A percentile compares a stretch with the other conserved stretches of the same genome.
Conservation (phyloP, 2,329 filamentous ascomycete species). For the Plectosphaerella plurivora region DNA sequence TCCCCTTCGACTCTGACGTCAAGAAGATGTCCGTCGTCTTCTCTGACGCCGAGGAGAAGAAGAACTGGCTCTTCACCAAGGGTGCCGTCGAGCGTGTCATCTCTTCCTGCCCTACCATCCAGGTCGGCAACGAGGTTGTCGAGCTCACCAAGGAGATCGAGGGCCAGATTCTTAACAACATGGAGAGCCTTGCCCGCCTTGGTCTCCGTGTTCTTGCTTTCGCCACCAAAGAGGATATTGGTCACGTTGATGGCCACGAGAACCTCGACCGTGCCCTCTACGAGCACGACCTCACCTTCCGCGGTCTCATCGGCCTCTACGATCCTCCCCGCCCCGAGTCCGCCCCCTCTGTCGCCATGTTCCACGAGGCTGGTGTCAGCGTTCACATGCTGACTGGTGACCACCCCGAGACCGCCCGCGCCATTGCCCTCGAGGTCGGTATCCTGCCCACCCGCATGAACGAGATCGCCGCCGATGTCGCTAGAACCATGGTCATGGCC, state of each 20-base stretch:
- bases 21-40: conserved; percentile 77
- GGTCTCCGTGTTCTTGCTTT: conserved; percentile 67
- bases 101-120: conserved; percentile 52
- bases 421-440: conserved; percentile 60
- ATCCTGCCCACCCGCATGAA: conserved; percentile 52
- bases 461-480: conserved; percentile 46
- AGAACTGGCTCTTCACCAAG: conserved; percentile 54
- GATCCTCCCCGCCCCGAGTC: conserved; percentile 68
- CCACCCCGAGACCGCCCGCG: conserved; percentile 59
- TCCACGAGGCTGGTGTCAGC: conserved; percentile 57
- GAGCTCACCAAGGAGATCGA: conserved; percentile 49
- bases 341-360: conserved; percentile 50
- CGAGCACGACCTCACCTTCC: conserved; percentile 59
- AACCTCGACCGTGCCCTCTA: conserved; percentile 49
- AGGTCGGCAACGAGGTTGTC: conserved; percentile 34
- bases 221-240: conserved; percentile 44
- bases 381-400: conserved; percentile 71
- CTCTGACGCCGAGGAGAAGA: conserved; percentile 30
- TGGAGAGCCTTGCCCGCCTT: conserved; percentile 62
- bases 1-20: conserved; percentile 69
- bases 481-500: conserved; percentile 60
- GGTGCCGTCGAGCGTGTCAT: conserved; percentile 68
- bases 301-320: conserved; percentile 68
- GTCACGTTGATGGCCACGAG: conserved; percentile 25
- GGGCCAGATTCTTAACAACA: conserved; percentile 57